Conservation (phyloP, 129 eudicot species). For the carrot (Daucus carota) region DNA sequence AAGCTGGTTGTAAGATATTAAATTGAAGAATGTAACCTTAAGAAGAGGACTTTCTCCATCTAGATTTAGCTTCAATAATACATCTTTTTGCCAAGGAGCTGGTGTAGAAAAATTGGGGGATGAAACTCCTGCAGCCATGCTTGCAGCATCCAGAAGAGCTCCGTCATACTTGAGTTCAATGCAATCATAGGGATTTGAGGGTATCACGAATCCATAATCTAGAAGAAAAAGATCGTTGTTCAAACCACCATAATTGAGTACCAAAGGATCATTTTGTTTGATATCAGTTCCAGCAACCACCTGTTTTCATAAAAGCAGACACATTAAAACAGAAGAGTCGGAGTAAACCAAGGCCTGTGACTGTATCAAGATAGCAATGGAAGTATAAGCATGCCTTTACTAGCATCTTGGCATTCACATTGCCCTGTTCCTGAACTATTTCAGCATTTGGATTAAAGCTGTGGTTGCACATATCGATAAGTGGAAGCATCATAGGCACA, state of each 20-base stretch:
- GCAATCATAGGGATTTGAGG: conserved; percentile 74
- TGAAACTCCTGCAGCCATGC: conserved; percentile 85
- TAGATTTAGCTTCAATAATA: conserved; percentile 50
- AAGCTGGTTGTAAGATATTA: neutral
- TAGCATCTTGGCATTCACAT: conserved; percentile 37
- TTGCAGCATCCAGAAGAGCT: conserved; percentile 91
- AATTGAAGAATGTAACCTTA: conserved; percentile 41
- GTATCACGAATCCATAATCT: conserved; percentile 84
- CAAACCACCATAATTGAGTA: conserved; percentile 78
- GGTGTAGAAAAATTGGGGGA: conserved; percentile 85
- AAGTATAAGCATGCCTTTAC: conserved; percentile 45
- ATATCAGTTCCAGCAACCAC: conserved; percentile 70
- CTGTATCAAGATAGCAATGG: neutral
- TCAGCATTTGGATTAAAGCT: conserved; percentile 82
- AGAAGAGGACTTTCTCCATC: conserved; percentile 66
- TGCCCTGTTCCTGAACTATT: conserved; percentile 67
- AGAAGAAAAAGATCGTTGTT: conserved; percentile 83
- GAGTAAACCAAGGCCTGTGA: neutral
- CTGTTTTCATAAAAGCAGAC: conserved; percentile 31
- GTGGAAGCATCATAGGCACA: conserved; percentile 94
- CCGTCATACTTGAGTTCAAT: conserved; percentile 80
- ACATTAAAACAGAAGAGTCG: neutral
- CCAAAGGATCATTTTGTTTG: conserved; percentile 48
- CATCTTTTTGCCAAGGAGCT: conserved; percentile 66
- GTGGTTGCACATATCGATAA: conserved; percentile 96